These are phyloP conservation scores for Austroboletus olivaceoglutinosus DNA, from an alignment of 1,284 basidiomycete genomes.

Conservation along the genomic window DNA sequence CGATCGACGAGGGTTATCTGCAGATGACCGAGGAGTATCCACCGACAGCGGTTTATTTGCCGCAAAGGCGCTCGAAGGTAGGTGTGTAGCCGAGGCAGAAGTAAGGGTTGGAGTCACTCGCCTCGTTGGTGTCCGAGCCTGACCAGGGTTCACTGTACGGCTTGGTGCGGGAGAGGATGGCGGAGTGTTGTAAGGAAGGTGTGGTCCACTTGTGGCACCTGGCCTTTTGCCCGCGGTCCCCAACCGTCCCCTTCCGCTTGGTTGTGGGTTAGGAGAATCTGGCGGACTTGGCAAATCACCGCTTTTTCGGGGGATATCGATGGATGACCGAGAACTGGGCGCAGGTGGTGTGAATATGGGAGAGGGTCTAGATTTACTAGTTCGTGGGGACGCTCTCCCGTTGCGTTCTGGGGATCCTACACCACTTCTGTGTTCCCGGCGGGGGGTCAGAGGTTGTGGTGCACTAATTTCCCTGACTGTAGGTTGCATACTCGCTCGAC, in stretches of 20 bases:
- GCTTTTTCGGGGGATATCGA: conserved; percentile 28
- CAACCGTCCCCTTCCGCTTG: conserved; percentile 42
- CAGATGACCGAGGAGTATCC: conserved; percentile 28
- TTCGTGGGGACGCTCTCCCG: conserved; percentile 23
- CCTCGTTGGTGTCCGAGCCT: conserved; percentile 34
- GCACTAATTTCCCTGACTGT: conserved; percentile 41
- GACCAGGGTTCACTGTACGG: conserved; percentile 43
- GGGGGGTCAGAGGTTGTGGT: conserved; percentile 41
- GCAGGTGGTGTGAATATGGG: conserved; percentile 37
- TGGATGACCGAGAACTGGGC: conserved; percentile 28
- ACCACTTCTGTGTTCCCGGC: conserved; percentile 28
- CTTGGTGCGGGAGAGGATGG: conserved; percentile 36
- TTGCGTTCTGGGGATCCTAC: conserved; percentile 24
- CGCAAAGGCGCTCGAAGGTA: conserved; percentile 31
- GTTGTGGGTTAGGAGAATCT: conserved; percentile 47
- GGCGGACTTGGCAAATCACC: conserved; percentile 45
- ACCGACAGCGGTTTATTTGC: conserved; percentile 35
- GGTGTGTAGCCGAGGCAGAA: conserved; percentile 38
- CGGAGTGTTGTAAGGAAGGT: conserved; percentile 39
- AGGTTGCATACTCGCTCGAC: conserved; percentile 42
- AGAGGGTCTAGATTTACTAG: conserved; percentile 34
- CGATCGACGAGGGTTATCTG: conserved; percentile 31
- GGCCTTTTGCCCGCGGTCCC: conserved; percentile 37
- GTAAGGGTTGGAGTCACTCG: conserved; percentile 34
- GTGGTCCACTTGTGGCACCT: conserved; percentile 39